Evolutionary conservation across 2,329 filamentous ascomycete genomes (phyloP).

Genomic region (Diaporthe capsici): DNA sequence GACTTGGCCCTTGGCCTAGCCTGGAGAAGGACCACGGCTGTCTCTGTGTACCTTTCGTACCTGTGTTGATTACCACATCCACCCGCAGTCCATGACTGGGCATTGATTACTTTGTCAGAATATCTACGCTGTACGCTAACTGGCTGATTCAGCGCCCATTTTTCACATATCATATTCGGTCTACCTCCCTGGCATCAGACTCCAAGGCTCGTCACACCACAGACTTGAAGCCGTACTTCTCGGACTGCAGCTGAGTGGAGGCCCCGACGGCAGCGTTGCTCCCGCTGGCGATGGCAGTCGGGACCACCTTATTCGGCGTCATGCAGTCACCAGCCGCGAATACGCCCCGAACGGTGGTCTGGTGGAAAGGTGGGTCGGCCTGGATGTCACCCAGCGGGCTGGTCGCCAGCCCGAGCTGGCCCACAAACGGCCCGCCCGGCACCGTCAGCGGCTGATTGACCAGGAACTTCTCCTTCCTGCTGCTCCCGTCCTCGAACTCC

Average conservation of each 20-base stretch:
- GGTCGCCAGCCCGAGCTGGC: conserved; percentile 31
- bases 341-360: conserved; percentile 33
- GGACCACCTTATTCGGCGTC: conserved; percentile 33
- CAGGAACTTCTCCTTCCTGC: conserved; percentile 27
- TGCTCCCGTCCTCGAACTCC: conserved; percentile 30
- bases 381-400: conserved; percentile 29
- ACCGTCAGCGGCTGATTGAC: conserved; percentile 34
- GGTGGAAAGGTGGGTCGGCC: conserved; percentile 27
- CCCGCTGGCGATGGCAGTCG: conserved; percentile 25
- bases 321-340: conserved; percentile 39
- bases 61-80: not conserved
- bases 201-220: not conserved
- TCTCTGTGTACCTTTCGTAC: not conserved
- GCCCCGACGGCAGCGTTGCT: conserved; percentile 31
- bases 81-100: not conserved
- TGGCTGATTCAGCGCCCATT: not conserved
- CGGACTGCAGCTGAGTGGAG: conserved; percentile 32
- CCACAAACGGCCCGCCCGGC: conserved; percentile 28
- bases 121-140: not conserved
- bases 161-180: not conserved
- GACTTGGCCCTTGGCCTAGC: not conserved
- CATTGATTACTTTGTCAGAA: not conserved
- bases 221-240: conserved; percentile 27
- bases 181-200: not conserved
- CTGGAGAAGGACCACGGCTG: not conserved